Conservation (phyloP, 352 stramenopile species). For the Pythium brassicae region DNA sequence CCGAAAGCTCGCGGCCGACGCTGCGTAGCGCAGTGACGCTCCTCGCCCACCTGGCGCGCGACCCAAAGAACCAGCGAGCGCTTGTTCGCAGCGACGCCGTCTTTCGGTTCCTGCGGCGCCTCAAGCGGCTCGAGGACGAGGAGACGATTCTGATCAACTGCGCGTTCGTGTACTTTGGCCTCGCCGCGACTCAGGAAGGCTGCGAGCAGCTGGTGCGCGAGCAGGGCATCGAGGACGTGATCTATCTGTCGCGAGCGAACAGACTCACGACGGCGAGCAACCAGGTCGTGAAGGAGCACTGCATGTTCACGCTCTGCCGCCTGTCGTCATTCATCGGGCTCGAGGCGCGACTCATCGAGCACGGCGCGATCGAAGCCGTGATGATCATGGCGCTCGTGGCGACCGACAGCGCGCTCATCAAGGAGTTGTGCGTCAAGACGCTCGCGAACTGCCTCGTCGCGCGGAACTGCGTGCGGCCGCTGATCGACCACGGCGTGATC, state of each 20-base stretch:
- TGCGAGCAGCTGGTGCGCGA: constrained; percentile 75
- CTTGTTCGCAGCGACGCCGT: constrained; percentile 53
- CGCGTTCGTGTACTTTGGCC: constrained; percentile 59
- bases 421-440: constrained; percentile 66
- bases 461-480: constrained; percentile 53
- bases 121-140: constrained; percentile 36
- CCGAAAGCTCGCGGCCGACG: not conserved
- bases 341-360: constrained; percentile 60
- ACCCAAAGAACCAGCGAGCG: constrained; percentile 47
- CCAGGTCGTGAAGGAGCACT: constrained; percentile 57
- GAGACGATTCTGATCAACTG: constrained; percentile 66
- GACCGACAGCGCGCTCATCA: constrained; percentile 58
- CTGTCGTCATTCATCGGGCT: constrained; percentile 62
- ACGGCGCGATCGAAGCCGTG: constrained; percentile 62
- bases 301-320: constrained; percentile 63
- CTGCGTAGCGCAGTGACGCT: constrained; percentile 50
- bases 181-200: constrained; percentile 61
- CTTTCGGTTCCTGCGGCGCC: constrained; percentile 48
- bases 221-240: constrained; percentile 61
- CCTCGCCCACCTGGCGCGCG: constrained; percentile 51
- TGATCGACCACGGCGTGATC: constrained; percentile 73
- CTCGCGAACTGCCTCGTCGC: constrained; percentile 73
- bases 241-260: constrained; percentile 47
- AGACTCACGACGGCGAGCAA: constrained; percentile 31
- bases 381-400: constrained; percentile 73